Conservation (phyloP, 805 yeast genomes). For the Teunomyces cretensis region DNA sequence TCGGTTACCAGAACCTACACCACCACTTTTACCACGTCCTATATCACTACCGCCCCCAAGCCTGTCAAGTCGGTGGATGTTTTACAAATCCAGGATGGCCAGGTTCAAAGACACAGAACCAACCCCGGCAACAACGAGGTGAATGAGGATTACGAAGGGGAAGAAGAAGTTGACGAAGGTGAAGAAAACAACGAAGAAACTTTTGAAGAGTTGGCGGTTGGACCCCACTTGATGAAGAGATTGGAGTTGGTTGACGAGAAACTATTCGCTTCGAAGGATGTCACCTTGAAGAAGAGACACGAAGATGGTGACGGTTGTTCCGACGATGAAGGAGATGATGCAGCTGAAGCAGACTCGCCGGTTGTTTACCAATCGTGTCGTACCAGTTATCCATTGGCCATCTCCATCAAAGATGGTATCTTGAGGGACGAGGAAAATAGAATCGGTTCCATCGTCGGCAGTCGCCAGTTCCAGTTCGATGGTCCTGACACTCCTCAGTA, state of each 20-base stretch:
- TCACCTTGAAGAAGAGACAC: neutral
- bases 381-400: slow-evolving; percentile 22
- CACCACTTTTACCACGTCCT: slow-evolving; percentile 13
- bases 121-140: neutral
- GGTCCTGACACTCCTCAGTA: slow-evolving; percentile 38
- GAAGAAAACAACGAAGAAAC: slow-evolving; percentile 5
- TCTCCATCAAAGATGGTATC: slow-evolving; percentile 30
- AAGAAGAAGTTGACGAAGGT: neutral
- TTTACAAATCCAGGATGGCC: slow-evolving; percentile 30
- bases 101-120: slow-evolving; percentile 19
- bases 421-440: slow-evolving; percentile 31
- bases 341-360: neutral
- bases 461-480: slow-evolving; percentile 42
- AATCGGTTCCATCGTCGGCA: slow-evolving; percentile 38
- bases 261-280: neutral
- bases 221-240: neutral
- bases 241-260: neutral
- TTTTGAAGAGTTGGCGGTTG: neutral
- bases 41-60: slow-evolving; percentile 19
- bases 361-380: slow-evolving; percentile 18
- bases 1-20: slow-evolving; percentile 10
- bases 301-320: slow-evolving; percentile 5
- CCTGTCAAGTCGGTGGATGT: slow-evolving; percentile 22
- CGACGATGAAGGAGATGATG: slow-evolving; percentile 4
- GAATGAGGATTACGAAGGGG: neutral